Conservation (phyloP, 257 asterid genomes). For the Datura wrightii region DNA sequence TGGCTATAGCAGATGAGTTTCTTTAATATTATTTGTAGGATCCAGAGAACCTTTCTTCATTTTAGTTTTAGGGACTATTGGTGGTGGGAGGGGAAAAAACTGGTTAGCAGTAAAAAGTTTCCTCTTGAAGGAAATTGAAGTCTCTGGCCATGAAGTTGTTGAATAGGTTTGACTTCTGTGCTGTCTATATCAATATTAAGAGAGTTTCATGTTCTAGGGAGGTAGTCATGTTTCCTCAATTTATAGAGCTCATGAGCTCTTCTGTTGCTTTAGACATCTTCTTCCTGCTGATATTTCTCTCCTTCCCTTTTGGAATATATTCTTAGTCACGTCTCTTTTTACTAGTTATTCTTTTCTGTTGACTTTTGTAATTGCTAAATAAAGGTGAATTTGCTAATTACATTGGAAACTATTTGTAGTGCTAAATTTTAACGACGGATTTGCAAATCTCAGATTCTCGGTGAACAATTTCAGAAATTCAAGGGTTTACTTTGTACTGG, state of each 20-base stretch:
- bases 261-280: not conserved
- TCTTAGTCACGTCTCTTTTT: not conserved
- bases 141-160: not conserved
- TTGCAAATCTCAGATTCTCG: slow-evolving; percentile 3
- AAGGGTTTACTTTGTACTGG: slow-evolving; percentile 4
- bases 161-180: not conserved
- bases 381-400: slow-evolving; percentile 13
- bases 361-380: not conserved
- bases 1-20: slow-evolving; percentile 3
- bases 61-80: not conserved
- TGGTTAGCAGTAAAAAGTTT: not conserved
- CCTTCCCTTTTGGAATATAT: not conserved
- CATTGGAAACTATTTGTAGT: not conserved
- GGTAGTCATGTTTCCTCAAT: not conserved
- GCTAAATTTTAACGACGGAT: not conserved
- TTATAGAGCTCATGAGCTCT: not conserved
- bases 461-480: not conserved
- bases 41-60: not conserved
- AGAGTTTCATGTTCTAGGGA: not conserved
- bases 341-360: not conserved
- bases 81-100: not conserved
- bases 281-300: not conserved
- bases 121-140: not conserved
- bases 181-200: not conserved
- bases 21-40: not conserved